A percentile compares a stretch with the other conserved stretches of the same genome.
phyloP scores from a whole-genome alignment of 768 basidiomycete species.

The Psilocybe subaeruginosa region DNA sequence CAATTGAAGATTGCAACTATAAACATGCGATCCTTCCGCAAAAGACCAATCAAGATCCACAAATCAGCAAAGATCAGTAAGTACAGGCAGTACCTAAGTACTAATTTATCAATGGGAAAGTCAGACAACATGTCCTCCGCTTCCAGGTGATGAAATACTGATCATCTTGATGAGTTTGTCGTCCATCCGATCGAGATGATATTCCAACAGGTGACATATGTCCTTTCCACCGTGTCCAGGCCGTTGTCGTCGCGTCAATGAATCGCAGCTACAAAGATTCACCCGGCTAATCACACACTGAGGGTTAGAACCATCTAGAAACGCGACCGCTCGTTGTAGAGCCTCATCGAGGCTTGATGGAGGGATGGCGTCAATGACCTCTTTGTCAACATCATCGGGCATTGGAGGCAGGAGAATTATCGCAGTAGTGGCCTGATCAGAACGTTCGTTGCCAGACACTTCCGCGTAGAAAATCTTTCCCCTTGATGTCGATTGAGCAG shows the following conservation, averaged over 20 bases:
- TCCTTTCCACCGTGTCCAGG: background rate
- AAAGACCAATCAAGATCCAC: background rate
- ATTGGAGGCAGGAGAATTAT: background rate
- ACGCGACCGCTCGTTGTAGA: conserved; percentile 16
- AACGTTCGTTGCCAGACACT: background rate
- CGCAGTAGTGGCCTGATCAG: background rate
- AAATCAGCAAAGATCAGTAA: background rate
- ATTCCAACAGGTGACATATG: conserved; percentile 18
- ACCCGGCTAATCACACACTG: conserved; percentile 19
- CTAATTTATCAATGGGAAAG: background rate
- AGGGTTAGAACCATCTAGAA: conserved; percentile 28
- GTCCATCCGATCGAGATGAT: conserved; percentile 9
- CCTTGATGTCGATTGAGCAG: background rate
- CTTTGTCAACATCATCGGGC: background rate
- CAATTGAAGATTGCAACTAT: background rate
- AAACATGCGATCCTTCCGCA: background rate
- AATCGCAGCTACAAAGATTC: background rate
- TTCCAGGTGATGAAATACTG: conserved; percentile 24
- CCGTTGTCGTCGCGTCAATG: background rate
- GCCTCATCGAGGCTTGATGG: background rate
- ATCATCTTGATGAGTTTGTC: conserved; percentile 22
- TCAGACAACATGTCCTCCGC: background rate
- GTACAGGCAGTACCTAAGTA: background rate
- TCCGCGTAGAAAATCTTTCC: background rate
- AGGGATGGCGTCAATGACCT: background rate